These are phyloP conservation scores for Fusarium napiforme DNA, from an alignment of 2,329 filamentous ascomycete genomes.

Conservation along the genomic window DNA sequence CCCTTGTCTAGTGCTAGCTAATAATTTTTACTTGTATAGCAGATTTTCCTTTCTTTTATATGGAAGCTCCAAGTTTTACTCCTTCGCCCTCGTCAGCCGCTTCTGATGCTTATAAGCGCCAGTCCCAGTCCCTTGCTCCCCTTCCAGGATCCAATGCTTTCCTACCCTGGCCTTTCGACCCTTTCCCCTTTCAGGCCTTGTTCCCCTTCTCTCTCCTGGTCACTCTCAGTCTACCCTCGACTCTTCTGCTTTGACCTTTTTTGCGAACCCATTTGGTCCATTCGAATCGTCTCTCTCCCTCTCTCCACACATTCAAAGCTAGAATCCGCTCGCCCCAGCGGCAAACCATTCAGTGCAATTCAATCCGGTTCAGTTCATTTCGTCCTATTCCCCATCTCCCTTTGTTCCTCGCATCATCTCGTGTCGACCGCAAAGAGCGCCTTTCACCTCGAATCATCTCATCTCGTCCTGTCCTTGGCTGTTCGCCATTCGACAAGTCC, in stretches of 20 bases:
- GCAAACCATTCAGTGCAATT: slow-evolving; percentile 26
- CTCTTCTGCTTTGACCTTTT: slow-evolving; percentile 41
- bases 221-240: slow-evolving; percentile 20
- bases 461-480: slow-evolving; percentile 16
- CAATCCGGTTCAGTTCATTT: neutral
- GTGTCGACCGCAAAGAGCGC: slow-evolving; percentile 19
- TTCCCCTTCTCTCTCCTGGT: slow-evolving; percentile 38
- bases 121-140: slow-evolving; percentile 24
- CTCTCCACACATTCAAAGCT: slow-evolving; percentile 34
- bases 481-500: slow-evolving; percentile 25
- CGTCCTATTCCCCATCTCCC: slow-evolving; percentile 21
- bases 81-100: too few relatives aligned
- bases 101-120: too few relatives aligned
- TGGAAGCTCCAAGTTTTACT: too few relatives aligned
- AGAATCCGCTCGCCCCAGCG: slow-evolving; percentile 34
- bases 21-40: too few relatives aligned
- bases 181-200: slow-evolving; percentile 39
- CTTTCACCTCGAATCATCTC: slow-evolving; percentile 12
- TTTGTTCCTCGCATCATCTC: slow-evolving; percentile 32
- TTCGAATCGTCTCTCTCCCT: slow-evolving; percentile 29
- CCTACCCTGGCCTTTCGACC: slow-evolving; percentile 34
- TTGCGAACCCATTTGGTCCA: slow-evolving; percentile 36
- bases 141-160: slow-evolving; percentile 25
- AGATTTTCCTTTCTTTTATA: too few relatives aligned
- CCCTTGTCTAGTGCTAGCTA: too few relatives aligned